Evolutionary conservation across 2,329 filamentous ascomycete species (phyloP).

Genomic region (Cladosporium sp.): DNA sequence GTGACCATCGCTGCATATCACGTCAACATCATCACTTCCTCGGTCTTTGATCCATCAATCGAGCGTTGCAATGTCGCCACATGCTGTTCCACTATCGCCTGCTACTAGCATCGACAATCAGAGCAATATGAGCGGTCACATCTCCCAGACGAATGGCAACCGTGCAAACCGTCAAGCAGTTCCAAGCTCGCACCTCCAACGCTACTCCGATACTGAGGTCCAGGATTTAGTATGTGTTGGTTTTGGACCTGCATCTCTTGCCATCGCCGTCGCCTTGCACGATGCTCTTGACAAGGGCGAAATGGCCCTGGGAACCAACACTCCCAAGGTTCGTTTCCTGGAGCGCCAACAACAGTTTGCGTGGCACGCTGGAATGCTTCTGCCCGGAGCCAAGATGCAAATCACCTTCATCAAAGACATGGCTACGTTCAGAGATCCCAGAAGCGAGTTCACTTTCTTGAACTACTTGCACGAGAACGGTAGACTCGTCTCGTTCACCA

Average conservation of each 20-base stretch:
- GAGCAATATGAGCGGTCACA: conserved; percentile 8
- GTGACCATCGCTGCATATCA: conserved; percentile 1
- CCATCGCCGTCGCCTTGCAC: conserved; percentile 83
- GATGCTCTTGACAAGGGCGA: conserved; percentile 58
- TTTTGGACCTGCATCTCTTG: conserved; percentile 86
- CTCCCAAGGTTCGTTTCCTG: conserved; percentile 75
- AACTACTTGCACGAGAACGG: conserved; percentile 83
- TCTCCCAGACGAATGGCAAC: conserved; percentile 1
- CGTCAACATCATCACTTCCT: conserved; percentile 3
- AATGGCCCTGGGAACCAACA: conserved; percentile 32
- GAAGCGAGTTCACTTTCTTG: conserved; percentile 88
- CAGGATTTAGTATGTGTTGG: conserved; percentile 87
- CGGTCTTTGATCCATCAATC: neutral
- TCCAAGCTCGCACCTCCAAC: conserved; percentile 35
- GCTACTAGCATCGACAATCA: conserved; percentile 7
- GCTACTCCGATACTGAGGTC: conserved; percentile 57
- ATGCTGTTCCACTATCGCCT: conserved; percentile 13
- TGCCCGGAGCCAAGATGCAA: conserved; percentile 92
- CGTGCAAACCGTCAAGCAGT: conserved; percentile 5
- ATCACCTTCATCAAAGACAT: conserved; percentile 97
- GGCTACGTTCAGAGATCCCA: conserved; percentile 80
- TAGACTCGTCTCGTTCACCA: conserved; percentile 85
- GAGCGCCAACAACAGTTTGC: conserved; percentile 79
- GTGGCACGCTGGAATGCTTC: conserved; percentile 94
- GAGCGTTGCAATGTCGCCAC: conserved; percentile 17